phyloP scores from a whole-genome alignment of 1,284 basidiomycete species.

The Cutaneotrichosporon dermatis region DNA sequence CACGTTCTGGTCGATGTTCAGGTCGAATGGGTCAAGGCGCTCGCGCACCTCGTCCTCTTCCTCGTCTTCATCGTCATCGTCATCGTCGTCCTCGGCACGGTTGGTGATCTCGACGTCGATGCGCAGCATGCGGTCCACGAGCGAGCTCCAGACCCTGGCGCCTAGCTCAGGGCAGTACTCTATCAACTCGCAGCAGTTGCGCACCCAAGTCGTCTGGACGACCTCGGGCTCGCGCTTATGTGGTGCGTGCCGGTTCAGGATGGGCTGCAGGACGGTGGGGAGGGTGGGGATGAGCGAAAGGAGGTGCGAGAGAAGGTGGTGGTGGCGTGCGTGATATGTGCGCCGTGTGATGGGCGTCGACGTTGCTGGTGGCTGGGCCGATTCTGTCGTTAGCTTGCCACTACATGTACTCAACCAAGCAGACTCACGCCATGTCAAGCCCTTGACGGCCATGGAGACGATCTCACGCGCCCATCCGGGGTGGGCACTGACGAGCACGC shows the following conservation, averaged over 20 bases:
- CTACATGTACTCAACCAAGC: too few species aligned
- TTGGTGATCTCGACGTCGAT: constrained; percentile 98
- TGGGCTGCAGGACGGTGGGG: constrained; percentile 75
- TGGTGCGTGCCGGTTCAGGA: constrained; percentile 80
- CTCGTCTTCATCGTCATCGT: constrained; percentile 59
- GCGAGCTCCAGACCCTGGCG: constrained; percentile 75
- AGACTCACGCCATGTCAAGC: constrained; percentile 79
- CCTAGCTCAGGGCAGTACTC: constrained; percentile 86
- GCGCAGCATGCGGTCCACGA: constrained; percentile 86
- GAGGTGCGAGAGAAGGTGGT: constrained; percentile 76
- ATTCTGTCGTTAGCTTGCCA: constrained; percentile 7
- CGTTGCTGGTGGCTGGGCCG: background rate
- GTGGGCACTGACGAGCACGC: constrained; percentile 87
- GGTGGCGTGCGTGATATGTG: constrained; percentile 79
- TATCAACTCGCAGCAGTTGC: constrained; percentile 78
- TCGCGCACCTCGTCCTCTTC: constrained; percentile 57
- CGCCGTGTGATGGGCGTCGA: constrained; percentile 61
- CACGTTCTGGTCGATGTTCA: constrained; percentile 61
- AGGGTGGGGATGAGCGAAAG: constrained; percentile 85
- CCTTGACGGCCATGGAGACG: constrained; percentile 72
- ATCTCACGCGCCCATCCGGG: constrained; percentile 87
- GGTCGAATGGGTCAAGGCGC: constrained; percentile 78
- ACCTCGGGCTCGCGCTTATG: constrained; percentile 83
- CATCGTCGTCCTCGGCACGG: constrained; percentile 86
- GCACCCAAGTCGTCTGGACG: constrained; percentile 83